These are phyloP conservation scores for Mycena citricolor DNA, from an alignment of 1,284 basidiomycete species.

Conservation along the genomic window DNA sequence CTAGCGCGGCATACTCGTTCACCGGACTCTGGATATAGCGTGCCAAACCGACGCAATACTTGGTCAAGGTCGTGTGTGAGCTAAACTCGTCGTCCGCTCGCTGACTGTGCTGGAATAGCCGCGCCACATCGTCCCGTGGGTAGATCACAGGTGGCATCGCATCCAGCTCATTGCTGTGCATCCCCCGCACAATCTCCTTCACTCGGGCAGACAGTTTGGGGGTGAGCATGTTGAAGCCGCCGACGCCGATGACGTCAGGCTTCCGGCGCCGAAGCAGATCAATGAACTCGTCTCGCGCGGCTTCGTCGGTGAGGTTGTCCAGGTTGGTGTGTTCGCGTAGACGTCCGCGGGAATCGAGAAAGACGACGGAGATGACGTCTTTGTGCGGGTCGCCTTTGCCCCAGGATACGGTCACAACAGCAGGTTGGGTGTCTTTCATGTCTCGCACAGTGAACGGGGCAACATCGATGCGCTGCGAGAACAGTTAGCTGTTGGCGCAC, in stretches of 20 bases:
- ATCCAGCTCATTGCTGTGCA: constrained; percentile 39
- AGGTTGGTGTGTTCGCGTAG: constrained; percentile 87
- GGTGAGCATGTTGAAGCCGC: constrained; percentile 86
- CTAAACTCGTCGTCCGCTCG: constrained; percentile 88
- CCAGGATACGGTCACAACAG: constrained; percentile 92
- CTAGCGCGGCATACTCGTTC: constrained; percentile 90
- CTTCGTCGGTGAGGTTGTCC: constrained; percentile 79
- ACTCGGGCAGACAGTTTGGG: constrained; percentile 67
- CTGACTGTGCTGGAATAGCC: constrained; percentile 90
- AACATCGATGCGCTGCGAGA: constrained; percentile 61
- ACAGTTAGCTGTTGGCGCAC: constrained; percentile 27
- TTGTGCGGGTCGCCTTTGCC: constrained; percentile 92
- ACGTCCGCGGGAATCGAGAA: constrained; percentile 85
- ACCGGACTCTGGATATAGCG: constrained; percentile 93
- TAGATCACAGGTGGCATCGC: constrained; percentile 78
- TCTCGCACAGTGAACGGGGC: constrained; percentile 64
- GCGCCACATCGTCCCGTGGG: constrained; percentile 88
- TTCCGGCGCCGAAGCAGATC: constrained; percentile 80
- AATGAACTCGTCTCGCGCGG: constrained; percentile 71
- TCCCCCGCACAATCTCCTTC: constrained; percentile 50
- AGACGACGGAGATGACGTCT: constrained; percentile 85
- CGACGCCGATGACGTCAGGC: constrained; percentile 89
- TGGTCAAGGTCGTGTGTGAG: constrained; percentile 76
- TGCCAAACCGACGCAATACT: constrained; percentile 94
- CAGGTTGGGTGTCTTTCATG: constrained; percentile 41